phyloP scores from a whole-genome alignment of 192 early-diverging fungal genomes.

The Dissophora globulifera region DNA sequence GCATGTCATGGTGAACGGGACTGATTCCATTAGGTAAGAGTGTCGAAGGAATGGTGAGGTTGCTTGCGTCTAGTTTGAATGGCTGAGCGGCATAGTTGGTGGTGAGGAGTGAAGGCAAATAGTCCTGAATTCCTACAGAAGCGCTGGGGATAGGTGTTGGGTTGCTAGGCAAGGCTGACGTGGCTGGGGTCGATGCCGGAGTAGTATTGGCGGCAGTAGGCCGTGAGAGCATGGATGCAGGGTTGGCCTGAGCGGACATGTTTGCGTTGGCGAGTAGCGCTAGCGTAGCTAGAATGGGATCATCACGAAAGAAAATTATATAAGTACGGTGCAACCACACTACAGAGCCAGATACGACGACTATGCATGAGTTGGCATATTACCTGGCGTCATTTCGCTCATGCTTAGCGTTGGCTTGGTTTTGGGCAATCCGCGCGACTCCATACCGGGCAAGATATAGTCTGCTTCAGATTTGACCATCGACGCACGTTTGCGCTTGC shows the following conservation, averaged over 20 bases:
- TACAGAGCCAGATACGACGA: neutral
- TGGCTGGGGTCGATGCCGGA: neutral
- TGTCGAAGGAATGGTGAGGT: conserved; percentile 23
- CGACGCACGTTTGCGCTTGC: conserved; percentile 40
- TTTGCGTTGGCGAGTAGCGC: conserved; percentile 27
- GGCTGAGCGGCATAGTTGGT: conserved; percentile 5
- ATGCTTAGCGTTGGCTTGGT: conserved; percentile 18
- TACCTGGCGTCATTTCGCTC: conserved; percentile 42
- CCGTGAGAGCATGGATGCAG: neutral
- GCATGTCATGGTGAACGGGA: conserved; percentile 38
- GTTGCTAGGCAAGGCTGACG: neutral
- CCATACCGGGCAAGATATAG: conserved; percentile 24
- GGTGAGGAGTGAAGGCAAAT: neutral
- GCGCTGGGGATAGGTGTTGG: neutral
- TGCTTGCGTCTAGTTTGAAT: conserved; percentile 33
- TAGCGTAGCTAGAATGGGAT: conserved; percentile 13
- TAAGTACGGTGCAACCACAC: neutral
- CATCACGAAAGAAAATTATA: neutral
- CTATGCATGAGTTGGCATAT: too few relatives aligned
- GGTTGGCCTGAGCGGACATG: conserved; percentile 14
- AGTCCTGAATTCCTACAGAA: neutral
- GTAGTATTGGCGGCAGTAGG: neutral
- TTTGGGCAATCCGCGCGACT: neutral
- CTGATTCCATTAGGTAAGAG: conserved; percentile 35
- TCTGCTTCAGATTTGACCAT: conserved; percentile 31